Conservation (phyloP, 2,329 filamentous ascomycete species). For the Sporothrix pallida region DNA sequence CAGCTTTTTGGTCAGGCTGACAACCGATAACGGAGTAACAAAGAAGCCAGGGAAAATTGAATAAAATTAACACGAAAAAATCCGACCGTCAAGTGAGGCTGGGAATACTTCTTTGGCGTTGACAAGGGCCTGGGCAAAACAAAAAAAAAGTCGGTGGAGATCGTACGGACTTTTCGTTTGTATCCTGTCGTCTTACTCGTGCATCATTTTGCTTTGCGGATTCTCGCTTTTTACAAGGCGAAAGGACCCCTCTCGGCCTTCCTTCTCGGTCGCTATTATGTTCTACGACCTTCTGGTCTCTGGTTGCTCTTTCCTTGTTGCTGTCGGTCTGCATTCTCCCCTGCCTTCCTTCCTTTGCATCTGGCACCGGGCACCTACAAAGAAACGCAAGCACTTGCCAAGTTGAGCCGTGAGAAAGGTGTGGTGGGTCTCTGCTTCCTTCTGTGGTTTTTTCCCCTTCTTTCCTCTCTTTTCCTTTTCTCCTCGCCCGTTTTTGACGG, state of each 20-base stretch:
- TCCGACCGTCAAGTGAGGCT: not conserved
- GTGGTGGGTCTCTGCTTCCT: slow-evolving; percentile 7
- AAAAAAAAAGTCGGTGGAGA: not conserved
- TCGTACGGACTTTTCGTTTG: not conserved
- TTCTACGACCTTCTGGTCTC: too few species aligned
- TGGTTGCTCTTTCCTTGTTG: not conserved
- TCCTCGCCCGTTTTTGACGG: not conserved
- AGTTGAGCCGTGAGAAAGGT: slow-evolving; percentile 7
- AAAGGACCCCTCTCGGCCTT: not conserved
- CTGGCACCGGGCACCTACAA: not conserved
- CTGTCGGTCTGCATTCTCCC: not conserved
- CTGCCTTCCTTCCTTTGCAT: not conserved
- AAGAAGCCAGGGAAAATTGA: not conserved
- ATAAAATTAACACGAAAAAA: not conserved
- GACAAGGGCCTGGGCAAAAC: not conserved
- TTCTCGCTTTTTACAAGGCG: slow-evolving; percentile 1
- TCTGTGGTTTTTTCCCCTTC: not conserved
- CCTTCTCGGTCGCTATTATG: not conserved
- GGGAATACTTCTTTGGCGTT: not conserved
- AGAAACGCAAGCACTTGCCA: slow-evolving; percentile 15
- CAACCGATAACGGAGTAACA: slow-evolving; percentile 4
- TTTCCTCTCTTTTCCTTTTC: not conserved
- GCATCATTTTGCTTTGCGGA: not conserved
- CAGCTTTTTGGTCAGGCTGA: not conserved
- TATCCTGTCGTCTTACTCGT: not conserved